Conservation (phyloP, 2,329 filamentous ascomycete genomes). For the Penicillium sp. region DNA sequence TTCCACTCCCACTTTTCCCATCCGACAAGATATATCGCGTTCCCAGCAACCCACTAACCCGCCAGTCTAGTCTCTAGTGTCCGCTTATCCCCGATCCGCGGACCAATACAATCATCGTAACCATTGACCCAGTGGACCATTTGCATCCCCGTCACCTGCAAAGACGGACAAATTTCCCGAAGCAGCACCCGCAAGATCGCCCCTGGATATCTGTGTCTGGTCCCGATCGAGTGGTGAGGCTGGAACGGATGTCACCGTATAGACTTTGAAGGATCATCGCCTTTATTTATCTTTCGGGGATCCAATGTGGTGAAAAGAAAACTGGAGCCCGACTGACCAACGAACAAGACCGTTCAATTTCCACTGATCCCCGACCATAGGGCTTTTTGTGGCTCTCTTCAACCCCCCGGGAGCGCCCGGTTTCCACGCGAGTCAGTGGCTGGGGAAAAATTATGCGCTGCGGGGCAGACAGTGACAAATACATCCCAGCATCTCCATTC, state of each 20-base stretch:
- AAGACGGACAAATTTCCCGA: constrained; percentile 23
- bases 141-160: constrained; percentile 11
- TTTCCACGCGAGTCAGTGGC: constrained; percentile 16
- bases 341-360: background rate
- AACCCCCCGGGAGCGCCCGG: constrained; percentile 10
- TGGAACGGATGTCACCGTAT: constrained; percentile 14
- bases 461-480: constrained; percentile 6
- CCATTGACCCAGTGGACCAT: background rate
- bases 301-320: background rate
- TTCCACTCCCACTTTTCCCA: background rate
- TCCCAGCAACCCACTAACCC: background rate
- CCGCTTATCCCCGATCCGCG: background rate
- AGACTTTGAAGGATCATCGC: background rate
- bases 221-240: constrained; percentile 18
- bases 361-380: background rate
- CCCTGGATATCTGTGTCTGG: constrained; percentile 13
- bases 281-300: background rate
- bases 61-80: constrained; percentile 3
- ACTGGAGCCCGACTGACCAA: background rate
- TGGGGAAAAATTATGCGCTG: background rate
- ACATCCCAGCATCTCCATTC: background rate
- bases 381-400: background rate
- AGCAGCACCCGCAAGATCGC: constrained; percentile 17
- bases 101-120: background rate
- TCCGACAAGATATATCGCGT: background rate